Evolutionary conservation across 2,329 filamentous ascomycete species (phyloP).

Genomic region (Sporothrix sp.): DNA sequence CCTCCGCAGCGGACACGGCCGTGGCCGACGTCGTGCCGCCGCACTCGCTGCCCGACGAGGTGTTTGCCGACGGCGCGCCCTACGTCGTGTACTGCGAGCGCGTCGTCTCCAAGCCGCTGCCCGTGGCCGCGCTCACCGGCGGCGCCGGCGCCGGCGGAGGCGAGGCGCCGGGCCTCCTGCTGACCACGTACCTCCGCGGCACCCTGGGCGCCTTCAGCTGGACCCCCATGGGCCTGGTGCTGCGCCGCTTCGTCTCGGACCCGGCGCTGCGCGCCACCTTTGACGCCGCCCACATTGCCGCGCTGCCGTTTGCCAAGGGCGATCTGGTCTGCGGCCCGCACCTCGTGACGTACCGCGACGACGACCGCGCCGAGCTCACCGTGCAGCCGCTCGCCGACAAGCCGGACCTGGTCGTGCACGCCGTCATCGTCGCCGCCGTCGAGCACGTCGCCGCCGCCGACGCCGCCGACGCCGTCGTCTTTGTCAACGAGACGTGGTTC

Average conservation of each 20-base stretch:
- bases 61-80: constrained; percentile 1
- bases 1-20: background rate
- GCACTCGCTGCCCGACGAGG: constrained; percentile 9
- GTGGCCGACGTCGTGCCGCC: background rate
- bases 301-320: constrained; percentile 19
- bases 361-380: constrained; percentile 24
- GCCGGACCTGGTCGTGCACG: constrained; percentile 19
- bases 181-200: constrained; percentile 22
- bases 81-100: constrained; percentile 15
- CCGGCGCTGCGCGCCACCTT: constrained; percentile 19
- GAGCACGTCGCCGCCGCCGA: constrained; percentile 9
- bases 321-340: constrained; percentile 28
- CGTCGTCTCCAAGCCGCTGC: constrained; percentile 11
- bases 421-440: constrained; percentile 21
- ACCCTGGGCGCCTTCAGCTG: constrained; percentile 25
- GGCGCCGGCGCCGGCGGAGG: background rate
- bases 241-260: constrained; percentile 21
- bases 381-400: constrained; percentile 21
- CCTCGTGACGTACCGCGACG: constrained; percentile 20
- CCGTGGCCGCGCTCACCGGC: background rate
- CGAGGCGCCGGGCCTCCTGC: constrained; percentile 15
- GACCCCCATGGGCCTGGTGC: constrained; percentile 26
- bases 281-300: constrained; percentile 19
- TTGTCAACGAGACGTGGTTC: constrained; percentile 33
- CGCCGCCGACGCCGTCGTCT: constrained; percentile 19